A percentile compares a stretch with the other conserved stretches of the same genome.
Evolutionary conservation across 345 rosid species (phyloP).

Genomic region (Clarkia xantiana): DNA sequence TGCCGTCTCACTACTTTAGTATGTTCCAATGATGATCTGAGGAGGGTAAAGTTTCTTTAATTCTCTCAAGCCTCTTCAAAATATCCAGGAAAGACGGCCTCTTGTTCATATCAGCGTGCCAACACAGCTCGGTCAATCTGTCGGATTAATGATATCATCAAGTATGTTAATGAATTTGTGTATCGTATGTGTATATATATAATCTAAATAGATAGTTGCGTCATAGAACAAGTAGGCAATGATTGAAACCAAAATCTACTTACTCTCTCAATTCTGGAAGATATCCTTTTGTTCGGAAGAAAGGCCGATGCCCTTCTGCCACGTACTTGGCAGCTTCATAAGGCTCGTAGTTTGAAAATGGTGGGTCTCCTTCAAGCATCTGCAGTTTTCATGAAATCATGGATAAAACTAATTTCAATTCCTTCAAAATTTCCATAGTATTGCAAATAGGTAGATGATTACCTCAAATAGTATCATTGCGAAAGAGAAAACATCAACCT

Average conservation of each 20-base stretch:
- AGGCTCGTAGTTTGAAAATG: constrained; percentile 65
- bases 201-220: too few relatives aligned
- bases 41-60: constrained; percentile 53
- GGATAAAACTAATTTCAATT: constrained; percentile 9
- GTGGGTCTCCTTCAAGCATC: constrained; percentile 99
- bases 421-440: constrained; percentile 5
- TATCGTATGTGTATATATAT: too few relatives aligned
- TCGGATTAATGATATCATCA: too few relatives aligned
- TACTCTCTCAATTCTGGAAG: constrained; percentile 72
- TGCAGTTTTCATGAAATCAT: constrained; percentile 15
- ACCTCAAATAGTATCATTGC: constrained; percentile 97
- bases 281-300: constrained; percentile 63
- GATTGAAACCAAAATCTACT: constrained; percentile 16
- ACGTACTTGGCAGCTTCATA: constrained; percentile 92
- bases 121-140: constrained; percentile 69
- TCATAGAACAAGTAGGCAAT: not conserved
- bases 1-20: constrained; percentile 39
- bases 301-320: constrained; percentile 84
- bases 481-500: constrained; percentile 96
- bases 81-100: constrained; percentile 91
- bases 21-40: constrained; percentile 72
- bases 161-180: too few relatives aligned
- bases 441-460: constrained; percentile 9
- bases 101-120: constrained; percentile 76
- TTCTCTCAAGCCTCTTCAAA: constrained; percentile 82